Percentiles rank a stretch among this genome's conserved stretches.
Conservation (phyloP, 495 filamentous ascomycete species). For the Penicillium atrosanguineum region DNA sequence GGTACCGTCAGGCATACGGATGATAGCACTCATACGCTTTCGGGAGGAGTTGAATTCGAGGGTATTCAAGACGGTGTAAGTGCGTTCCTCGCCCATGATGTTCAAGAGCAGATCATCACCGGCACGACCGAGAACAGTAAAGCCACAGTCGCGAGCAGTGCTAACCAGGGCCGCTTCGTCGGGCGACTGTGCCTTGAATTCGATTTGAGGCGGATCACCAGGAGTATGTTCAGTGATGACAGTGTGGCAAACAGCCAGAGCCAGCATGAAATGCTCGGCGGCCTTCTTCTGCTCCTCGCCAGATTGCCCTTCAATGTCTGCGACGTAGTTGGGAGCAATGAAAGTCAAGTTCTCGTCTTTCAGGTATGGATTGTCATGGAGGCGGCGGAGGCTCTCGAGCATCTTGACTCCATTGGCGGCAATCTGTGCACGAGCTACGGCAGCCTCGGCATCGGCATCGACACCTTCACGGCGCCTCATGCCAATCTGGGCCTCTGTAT, state of each 20-base stretch:
- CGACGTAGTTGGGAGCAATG: constrained; percentile 82
- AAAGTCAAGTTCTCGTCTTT: constrained; percentile 89
- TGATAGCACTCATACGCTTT: constrained; percentile 98
- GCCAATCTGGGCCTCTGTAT: constrained; percentile 92
- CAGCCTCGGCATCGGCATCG: constrained; percentile 76
- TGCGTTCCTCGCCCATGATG: constrained; percentile 77
- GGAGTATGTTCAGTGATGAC: constrained; percentile 90
- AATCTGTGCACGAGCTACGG: constrained; percentile 72
- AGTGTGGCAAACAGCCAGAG: constrained; percentile 91
- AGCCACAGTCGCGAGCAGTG: constrained; percentile 93
- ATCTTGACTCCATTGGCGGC: constrained; percentile 70
- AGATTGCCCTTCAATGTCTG: constrained; percentile 72
- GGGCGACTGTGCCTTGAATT: constrained; percentile 96
- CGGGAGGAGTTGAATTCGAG: constrained; percentile 97
- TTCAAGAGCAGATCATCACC: constrained; percentile 79
- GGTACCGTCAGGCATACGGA: constrained; percentile 90
- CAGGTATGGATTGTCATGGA: constrained; percentile 89
- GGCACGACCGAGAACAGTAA: constrained; percentile 83
- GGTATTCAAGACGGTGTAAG: constrained; percentile 87
- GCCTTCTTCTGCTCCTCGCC: constrained; percentile 74
- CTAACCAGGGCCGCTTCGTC: constrained; percentile 95
- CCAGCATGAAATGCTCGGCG: constrained; percentile 89
- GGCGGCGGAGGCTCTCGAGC: constrained; percentile 65
- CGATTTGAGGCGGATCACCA: constrained; percentile 83
- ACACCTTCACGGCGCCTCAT: constrained; percentile 90